Percentiles rank a stretch among this genome's conserved stretches.
These are phyloP conservation scores for Cystofilobasidium bisporidii DNA, from an alignment of 768 basidiomycete species.

Conservation along the genomic window DNA sequence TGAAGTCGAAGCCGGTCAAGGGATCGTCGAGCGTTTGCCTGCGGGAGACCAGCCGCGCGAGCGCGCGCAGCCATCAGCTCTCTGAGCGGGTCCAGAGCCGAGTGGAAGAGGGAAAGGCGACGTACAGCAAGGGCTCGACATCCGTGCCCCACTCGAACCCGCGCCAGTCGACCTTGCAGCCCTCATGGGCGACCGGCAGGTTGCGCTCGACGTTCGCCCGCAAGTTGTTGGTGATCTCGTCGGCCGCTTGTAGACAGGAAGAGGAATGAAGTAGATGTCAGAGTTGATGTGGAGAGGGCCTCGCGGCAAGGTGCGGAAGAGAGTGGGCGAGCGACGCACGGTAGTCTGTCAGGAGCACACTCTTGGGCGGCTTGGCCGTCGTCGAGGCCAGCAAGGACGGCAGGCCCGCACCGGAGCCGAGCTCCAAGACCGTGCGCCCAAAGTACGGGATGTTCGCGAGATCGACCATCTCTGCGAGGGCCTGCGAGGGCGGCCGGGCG, in stretches of 20 bases:
- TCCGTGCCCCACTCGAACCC: conserved; percentile 18
- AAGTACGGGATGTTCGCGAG: neutral
- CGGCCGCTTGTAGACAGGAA: too few relatives aligned
- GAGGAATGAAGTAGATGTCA: too few relatives aligned
- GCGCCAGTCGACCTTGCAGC: conserved; percentile 10
- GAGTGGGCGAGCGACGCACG: too few relatives aligned
- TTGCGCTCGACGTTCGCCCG: conserved; percentile 6
- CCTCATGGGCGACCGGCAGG: neutral
- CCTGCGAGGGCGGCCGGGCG: neutral
- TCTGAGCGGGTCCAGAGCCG: neutral
- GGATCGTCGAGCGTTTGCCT: conserved; percentile 4
- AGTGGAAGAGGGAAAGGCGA: neutral
- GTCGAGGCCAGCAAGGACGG: conserved; percentile 7
- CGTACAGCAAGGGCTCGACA: neutral
- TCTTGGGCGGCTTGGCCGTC: neutral
- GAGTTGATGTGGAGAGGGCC: too few relatives aligned
- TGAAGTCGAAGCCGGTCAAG: conserved; percentile 30
- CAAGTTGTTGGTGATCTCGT: neutral
- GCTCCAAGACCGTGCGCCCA: neutral
- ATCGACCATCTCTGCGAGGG: conserved; percentile 18
- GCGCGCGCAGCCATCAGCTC: too few relatives aligned
- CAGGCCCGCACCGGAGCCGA: conserved; percentile 3
- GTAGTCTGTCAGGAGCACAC: conserved; percentile 18
- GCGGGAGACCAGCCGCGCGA: too few relatives aligned
- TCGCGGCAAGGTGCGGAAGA: too few relatives aligned